phyloP scores from a whole-genome alignment of 2,329 filamentous ascomycete species.

The Chrysosporium queenslandicum region DNA sequence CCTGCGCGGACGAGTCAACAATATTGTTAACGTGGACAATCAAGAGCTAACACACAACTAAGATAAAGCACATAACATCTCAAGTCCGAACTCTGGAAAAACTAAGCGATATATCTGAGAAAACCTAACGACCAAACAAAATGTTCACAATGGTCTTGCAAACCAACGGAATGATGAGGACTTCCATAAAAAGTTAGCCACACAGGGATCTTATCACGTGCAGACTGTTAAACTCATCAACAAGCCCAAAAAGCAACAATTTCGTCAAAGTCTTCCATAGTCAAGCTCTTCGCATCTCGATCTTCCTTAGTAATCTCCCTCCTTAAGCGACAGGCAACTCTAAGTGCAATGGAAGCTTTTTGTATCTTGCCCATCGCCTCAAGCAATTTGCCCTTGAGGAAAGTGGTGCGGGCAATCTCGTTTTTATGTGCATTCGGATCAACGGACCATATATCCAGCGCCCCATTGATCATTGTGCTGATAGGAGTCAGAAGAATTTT shows the following conservation, averaged over 20 bases:
- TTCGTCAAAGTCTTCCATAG: constrained; percentile 18
- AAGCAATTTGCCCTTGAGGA: constrained; percentile 18
- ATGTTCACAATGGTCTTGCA: too few species aligned
- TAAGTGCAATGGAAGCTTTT: constrained; percentile 18
- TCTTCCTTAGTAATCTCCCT: constrained; percentile 20
- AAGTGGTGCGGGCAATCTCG: constrained; percentile 21
- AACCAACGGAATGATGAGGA: too few species aligned
- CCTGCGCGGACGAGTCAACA: too few species aligned
- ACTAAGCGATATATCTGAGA: too few species aligned
- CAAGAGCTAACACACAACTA: too few species aligned
- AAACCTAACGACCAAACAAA: too few species aligned
- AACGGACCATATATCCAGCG: constrained; percentile 17
- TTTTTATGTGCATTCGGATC: constrained; percentile 17
- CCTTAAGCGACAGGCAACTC: constrained; percentile 18
- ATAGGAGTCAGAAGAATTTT: constrained; percentile 6
- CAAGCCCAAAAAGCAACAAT: constrained; percentile 19
- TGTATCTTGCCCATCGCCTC: constrained; percentile 15
- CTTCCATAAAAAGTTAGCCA: too few species aligned
- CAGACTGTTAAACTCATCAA: too few species aligned
- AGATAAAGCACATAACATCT: too few species aligned
- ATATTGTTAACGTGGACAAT: too few species aligned
- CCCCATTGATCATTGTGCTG: constrained; percentile 18
- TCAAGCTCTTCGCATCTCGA: constrained; percentile 17
- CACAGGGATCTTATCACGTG: too few species aligned
- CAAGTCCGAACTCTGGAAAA: too few species aligned